Evolutionary conservation across 805 yeast species (phyloP), one percentile per base, ranked within the genome.

Genomic region (Candida nanaspora): DNA sequence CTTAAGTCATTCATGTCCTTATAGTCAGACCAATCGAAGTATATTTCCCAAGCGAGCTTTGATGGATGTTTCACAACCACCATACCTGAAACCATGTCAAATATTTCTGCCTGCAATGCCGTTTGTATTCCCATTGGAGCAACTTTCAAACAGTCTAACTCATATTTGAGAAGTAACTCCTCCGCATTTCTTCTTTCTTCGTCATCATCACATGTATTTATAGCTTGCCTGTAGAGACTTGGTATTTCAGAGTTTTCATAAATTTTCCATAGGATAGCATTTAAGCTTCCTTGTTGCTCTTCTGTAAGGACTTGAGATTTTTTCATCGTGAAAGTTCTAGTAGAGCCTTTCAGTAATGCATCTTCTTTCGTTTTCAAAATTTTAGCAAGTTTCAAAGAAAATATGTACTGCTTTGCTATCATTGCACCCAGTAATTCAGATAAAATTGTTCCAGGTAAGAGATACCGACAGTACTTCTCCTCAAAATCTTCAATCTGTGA

Each of bases 1-100:
- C 80, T 80, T 37, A 83, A 55, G 2, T 71, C 69, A 9, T 65
- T 59, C 5, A 87, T 56, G 4, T 68, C 61, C 6, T 55, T 55
- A 7, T 70, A 71, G 57, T 88, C 95, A 21, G 35, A 25, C 82
- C 91, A 83, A 47, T 88, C 93, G 42, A 87, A 74, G 51, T 76
- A 77, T 10, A 80, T 53, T 30, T 71, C 68, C 95, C 96, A 89
- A 1, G 88, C 86, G 25, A 72, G 63, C 29, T 74, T 66, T 6
- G 78, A 78, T 1, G 72, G 69, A 19, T 81, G 75, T 31, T 76
- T 72, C 14, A 91, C 76, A 14, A 82, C 62, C 3, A 88, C 76
- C 80, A 89, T 76, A 28, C 83, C 94, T 13, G 77, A 80, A 0
- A 78, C 76, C 71, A 78, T 69, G 9, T 73, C 76, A 34, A 64